Base-by-base conservation (phyloP, 345 rosid genomes). In the Hibiscus mutabilis region DNA sequence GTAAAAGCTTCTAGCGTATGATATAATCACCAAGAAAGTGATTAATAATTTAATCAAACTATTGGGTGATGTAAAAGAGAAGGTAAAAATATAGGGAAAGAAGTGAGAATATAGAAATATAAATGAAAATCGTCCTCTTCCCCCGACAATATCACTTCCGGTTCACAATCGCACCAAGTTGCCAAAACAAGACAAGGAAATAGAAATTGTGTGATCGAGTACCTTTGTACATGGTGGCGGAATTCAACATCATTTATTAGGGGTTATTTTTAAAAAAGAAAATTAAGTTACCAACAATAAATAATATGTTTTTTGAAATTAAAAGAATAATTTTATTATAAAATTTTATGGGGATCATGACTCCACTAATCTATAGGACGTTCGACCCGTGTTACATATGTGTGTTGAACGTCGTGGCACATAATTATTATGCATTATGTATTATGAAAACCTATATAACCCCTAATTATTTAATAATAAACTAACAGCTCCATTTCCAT, bases 361-460 rank as follows among this genome's bases (percentile, higher is more conserved):
- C 33, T 5, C 3, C 33, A 29, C 3, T 29, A 29, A 5, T 29
- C 33, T 29, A 29, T 35, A 35, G 40, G 40, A 35, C 40, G 9
- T 35, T 35, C n/a, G n/a, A n/a, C n/a, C n/a, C n/a, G n/a, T 29
- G 33, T 67, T 61, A 24, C 25, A 62, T 42, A n/a, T n/a, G 62
- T 77, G 81, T 25, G 76, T 72, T 74, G 49, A 51, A 77, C 80
- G 75, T 79, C 77, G 77, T 79, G 82, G 77, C 85, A 81, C 84
- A 82, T 77, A 79, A 79, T 77, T 81, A 77, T n/a, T 29, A 29
- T 29, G 33, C 33, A 29, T 29, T 49, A 49, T 49, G 21, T 16
- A 49, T 49, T 0, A 68, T 35, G 63, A 8, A 53, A 71, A 7
- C n/a, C 19, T 62, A 16, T 69, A n/a, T n/a, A n/a, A n/a, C n/a